Evolutionary conservation across 495 filamentous ascomycete genomes (phyloP), one percentile per base, ranked within the genome.

Genomic region (Clohesyomyces aquaticus): DNA sequence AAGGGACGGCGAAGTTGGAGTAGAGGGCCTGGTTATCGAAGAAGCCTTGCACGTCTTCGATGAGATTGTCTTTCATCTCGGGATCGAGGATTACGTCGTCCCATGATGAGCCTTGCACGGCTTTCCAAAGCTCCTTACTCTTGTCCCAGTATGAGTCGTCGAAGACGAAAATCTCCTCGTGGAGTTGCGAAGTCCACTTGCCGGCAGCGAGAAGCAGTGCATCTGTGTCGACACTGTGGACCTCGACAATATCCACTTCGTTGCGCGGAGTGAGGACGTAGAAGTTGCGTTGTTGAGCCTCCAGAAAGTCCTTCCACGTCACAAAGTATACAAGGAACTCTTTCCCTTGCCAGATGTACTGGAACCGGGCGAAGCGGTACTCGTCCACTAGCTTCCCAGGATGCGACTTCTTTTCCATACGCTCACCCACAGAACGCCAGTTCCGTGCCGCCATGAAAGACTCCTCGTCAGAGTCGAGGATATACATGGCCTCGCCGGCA

Each of bases 31-130:
- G 49, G 48, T 52, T 63, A 50, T 69, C 62, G 49, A 69, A 71
- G 62, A 71, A 71, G 46, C 69, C 59, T 16, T 59, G 56, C 23
- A 71, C 69, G 42, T 71, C 69, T n/a, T 69, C 54, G 43, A 69
- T 60, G 47, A 71, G 43, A 25, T 27, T 41, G 18, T 57, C 52
- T 62, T 71, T 71, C 61, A 63, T 69, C n/a, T 52, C 56, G 8
- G 51, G 38, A 43, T 69, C 66, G 26, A 71, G 66, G 27, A 71
- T 69, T 0, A 71, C 69, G 23, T 69, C 66, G 28, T 62, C 56
- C 69, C 69, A 71, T 10, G 56, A 60, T 3, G 56, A 48, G 2
- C 59, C 59, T 8, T 63, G 10, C 9, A 71, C 63, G 2, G 51
- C 55, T n/a, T 59, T 55, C 51, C 53, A 71, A 1, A 71, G 59